Base-by-base conservation (phyloP, 2,329 filamentous ascomycete genomes). In the Cladophialophora exuberans region DNA sequence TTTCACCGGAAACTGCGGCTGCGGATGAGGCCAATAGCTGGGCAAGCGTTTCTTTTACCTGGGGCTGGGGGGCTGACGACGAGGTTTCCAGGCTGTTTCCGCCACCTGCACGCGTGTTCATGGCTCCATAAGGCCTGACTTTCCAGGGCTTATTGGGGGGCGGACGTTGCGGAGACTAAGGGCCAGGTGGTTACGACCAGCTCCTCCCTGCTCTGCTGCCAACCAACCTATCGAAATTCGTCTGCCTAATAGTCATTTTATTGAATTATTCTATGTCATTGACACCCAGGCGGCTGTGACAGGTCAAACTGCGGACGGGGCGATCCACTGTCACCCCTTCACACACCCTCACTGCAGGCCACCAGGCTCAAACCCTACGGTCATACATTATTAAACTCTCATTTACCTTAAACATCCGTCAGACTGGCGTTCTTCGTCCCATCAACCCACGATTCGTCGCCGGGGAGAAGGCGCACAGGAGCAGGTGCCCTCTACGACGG, bases 351-450 rank as follows among this genome's bases (percentile, higher is more conserved):
- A n/a, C n/a, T n/a, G n/a, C n/a, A n/a, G n/a, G n/a, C n/a, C n/a
- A n/a, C n/a, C n/a, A n/a, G n/a, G n/a, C n/a, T n/a, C n/a, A n/a
- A n/a, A n/a, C n/a, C n/a, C n/a, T n/a, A n/a, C n/a, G n/a, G n/a
- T n/a, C n/a, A n/a, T n/a, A n/a, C n/a, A n/a, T n/a, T n/a, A n/a
- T n/a, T n/a, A n/a, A n/a, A n/a, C 35, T 18, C 20, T 25, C 20
- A 13, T 15, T n/a, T n/a, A 17, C 26, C 30, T 10, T 13, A 23
- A 20, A 20, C 6, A 31, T 35, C 46, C 33, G 43, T 45, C 59
- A 61, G 23, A 23, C 59, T 61, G 59, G 59, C 59, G 48, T 61
- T 44, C 59, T 54, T 58, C 43, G 52, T 48, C 3, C 43, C 55
- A 17, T 11, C 52, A 28, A 17, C 39, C n/a, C 30, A 39, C 48